These are phyloP conservation scores for Hypomontagnella submonticulosa DNA, from an alignment of 495 filamentous ascomycete species.

Conservation along the genomic window DNA sequence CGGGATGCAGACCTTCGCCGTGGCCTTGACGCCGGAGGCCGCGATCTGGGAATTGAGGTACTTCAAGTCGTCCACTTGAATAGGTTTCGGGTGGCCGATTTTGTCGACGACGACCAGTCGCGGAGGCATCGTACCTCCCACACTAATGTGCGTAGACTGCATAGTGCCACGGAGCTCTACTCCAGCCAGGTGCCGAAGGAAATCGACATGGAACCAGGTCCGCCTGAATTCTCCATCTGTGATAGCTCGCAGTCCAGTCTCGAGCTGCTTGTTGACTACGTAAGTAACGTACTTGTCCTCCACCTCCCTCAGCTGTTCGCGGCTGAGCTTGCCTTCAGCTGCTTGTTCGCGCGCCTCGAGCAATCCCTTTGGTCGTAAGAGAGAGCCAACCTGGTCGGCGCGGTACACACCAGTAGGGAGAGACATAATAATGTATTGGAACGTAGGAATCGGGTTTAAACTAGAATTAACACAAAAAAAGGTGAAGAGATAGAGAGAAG, in stretches of 20 bases:
- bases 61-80: constrained; percentile 69
- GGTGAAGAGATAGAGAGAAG: background rate
- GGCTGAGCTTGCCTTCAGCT: constrained; percentile 43
- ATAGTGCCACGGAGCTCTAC: constrained; percentile 57
- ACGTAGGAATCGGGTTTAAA: constrained; percentile 23
- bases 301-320: constrained; percentile 56
- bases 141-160: constrained; percentile 55
- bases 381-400: constrained; percentile 62
- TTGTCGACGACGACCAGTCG: constrained; percentile 58
- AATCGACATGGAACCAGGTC: constrained; percentile 61
- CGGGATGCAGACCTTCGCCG: constrained; percentile 73
- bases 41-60: constrained; percentile 64
- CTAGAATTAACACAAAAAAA: constrained; percentile 15
- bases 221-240: constrained; percentile 80
- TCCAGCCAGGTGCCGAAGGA: constrained; percentile 56
- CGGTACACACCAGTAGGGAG: constrained; percentile 61
- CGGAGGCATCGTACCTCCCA: constrained; percentile 58
- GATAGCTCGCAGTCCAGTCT: constrained; percentile 70
- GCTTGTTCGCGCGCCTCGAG: constrained; percentile 57
- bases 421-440: constrained; percentile 53
- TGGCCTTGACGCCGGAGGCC: constrained; percentile 55
- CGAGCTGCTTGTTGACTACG: constrained; percentile 68
- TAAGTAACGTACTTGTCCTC: constrained; percentile 75
- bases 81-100: constrained; percentile 57
- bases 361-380: constrained; percentile 55